phyloP scores from a whole-genome alignment of 2,329 filamentous ascomycete genomes.

The Fusarium longipes region DNA sequence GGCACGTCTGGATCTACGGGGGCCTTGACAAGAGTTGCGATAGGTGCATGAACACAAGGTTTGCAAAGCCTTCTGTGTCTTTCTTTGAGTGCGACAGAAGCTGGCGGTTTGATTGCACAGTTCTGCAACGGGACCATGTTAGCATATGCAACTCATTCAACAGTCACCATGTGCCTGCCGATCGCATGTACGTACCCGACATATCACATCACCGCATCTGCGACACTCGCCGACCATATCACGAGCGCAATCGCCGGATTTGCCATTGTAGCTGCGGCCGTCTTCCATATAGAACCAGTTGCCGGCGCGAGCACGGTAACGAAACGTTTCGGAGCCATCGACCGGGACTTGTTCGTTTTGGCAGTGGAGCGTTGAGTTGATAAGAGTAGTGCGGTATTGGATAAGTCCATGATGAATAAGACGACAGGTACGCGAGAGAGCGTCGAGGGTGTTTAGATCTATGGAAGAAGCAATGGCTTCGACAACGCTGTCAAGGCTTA shows the following conservation, averaged over 20 bases:
- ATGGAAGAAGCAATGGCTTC: constrained; percentile 79
- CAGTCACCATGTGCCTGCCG: constrained; percentile 1
- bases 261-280: constrained; percentile 67
- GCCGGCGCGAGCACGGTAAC: constrained; percentile 66
- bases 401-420: constrained; percentile 81
- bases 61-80: constrained; percentile 85
- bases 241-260: constrained; percentile 81
- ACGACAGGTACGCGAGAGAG: constrained; percentile 83
- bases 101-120: constrained; percentile 86
- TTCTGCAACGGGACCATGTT: constrained; percentile 69
- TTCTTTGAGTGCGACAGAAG: constrained; percentile 72
- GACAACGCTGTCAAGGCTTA: constrained; percentile 70
- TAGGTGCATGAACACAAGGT: constrained; percentile 77
- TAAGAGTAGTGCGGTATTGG: constrained; percentile 79
- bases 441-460: constrained; percentile 88
- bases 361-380: constrained; percentile 82
- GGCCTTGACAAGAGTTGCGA: constrained; percentile 65
- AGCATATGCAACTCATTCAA: constrained; percentile 16
- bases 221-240: constrained; percentile 89
- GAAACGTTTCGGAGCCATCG: constrained; percentile 66
- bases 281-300: constrained; percentile 72
- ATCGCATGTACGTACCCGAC: constrained; percentile 71
- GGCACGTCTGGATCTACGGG: constrained; percentile 58
- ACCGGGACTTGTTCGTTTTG: constrained; percentile 72
- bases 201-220: constrained; percentile 80